Evolutionary conservation across 257 asterid species (phyloP), one percentile per base, ranked within the genome.

Genomic region (Phtheirospermum japonicum): DNA sequence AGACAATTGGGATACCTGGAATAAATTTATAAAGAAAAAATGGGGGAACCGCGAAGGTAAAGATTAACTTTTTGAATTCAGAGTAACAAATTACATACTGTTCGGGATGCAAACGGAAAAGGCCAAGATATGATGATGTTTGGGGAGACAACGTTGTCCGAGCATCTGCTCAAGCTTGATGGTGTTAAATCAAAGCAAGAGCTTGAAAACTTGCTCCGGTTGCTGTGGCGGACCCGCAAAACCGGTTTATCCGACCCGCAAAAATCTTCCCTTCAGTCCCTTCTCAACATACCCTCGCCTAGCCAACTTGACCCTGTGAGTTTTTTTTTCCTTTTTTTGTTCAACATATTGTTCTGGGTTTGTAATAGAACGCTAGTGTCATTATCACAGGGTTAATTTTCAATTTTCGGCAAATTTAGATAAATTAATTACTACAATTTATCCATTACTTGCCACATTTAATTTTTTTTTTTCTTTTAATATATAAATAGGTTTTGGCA

Each of bases 211-310:
- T 42, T 77, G 61, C 72, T 80, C 45, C 63, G 43, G 55, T 56
- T 77, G 43, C 73, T 80, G 31, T 77, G 86, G 83, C 73, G 14
- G 59, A 77, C 83, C 31, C 79, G 77, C 39, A 72, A 72, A 65
- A 61, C 64, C 26, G 86, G 86, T 37, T 58, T 80, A 36, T 45
- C 75, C 13, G 63, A 40, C 50, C 13, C 72, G 20, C 75, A 77
- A 28, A 80, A 66, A 51, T 63, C 74, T 61, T 72, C 75, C 9
- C 14, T 77, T 49, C 73, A 63, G 58, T 69, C 79, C 53, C 71
- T 77, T 71, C 68, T 80, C 59, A 57, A 67, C 12, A 73, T 77
- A 48, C 68, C 77, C 5, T 69, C 72, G 23, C 58, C 57, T 42
- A 40, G 50, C 54, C 77, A 75, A 58, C 72, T 80, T 26, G 81